Conservation (phyloP, 2,329 filamentous ascomycete species). For the Ceratocystiopsis minuta region DNA sequence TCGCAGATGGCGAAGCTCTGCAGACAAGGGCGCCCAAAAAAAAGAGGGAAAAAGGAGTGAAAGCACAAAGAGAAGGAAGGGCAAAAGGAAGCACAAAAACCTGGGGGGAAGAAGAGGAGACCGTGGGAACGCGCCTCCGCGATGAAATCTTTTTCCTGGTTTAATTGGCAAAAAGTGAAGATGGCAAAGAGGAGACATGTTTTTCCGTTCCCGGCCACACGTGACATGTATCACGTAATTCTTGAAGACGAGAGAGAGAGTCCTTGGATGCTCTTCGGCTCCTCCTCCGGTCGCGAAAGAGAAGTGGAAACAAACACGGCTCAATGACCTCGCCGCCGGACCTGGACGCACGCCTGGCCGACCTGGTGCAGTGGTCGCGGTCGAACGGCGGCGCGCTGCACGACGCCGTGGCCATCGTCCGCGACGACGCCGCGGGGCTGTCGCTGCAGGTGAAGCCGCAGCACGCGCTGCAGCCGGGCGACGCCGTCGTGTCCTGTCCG, state of each 20-base stretch:
- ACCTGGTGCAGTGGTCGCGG: constrained; percentile 30
- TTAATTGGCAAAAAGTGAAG: too few species aligned
- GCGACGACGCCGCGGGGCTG: constrained; percentile 30
- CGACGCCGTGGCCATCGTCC: constrained; percentile 32
- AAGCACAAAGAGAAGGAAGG: background rate
- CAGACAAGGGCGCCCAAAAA: too few species aligned
- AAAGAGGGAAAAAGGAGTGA: background rate
- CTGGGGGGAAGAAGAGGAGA: background rate
- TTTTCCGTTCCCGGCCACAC: too few species aligned
- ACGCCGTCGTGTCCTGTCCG: constrained; percentile 33
- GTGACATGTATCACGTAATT: too few species aligned
- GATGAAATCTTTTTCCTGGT: too few species aligned
- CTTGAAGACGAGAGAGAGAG: too few species aligned
- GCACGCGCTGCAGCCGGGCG: constrained; percentile 16
- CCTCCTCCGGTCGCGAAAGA: too few species aligned
- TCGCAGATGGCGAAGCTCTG: too few species aligned
- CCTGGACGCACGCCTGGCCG: constrained; percentile 12
- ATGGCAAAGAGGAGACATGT: too few species aligned
- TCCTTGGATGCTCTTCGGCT: too few species aligned
- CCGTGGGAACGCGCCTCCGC: too few species aligned
- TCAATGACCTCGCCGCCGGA: constrained; percentile 1
- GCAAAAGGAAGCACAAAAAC: background rate
- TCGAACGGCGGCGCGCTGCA: constrained; percentile 30
- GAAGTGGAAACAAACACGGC: background rate
- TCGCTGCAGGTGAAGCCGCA: constrained; percentile 32